Evolutionary conservation across 2,329 filamentous ascomycete genomes (phyloP).

Genomic region (Cordyceps militaris): DNA sequence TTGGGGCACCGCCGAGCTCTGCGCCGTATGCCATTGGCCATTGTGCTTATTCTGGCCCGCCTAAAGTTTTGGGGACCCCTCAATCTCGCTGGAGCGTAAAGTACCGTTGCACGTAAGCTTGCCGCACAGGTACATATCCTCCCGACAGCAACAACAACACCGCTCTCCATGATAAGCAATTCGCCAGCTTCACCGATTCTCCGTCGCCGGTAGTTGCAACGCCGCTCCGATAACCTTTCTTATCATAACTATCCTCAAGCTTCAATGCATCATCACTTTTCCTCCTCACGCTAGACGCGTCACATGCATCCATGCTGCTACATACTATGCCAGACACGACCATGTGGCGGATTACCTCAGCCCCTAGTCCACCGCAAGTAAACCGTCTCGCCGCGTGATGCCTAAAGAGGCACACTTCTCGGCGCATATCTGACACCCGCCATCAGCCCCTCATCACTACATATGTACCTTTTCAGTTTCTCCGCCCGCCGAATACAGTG

Average conservation of each 20-base stretch:
- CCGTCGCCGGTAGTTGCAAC: not conserved
- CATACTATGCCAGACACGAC: not conserved
- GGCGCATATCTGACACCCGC: not conserved
- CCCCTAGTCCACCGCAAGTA: not conserved
- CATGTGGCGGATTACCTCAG: conserved; percentile 4
- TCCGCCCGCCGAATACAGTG: not conserved
- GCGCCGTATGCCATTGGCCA: not conserved
- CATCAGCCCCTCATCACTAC: not conserved
- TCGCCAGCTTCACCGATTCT: not conserved
- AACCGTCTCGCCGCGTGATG: not conserved
- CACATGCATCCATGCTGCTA: not conserved
- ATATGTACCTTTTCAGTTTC: not conserved
- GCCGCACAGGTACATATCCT: not conserved
- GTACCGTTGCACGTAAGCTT: not conserved
- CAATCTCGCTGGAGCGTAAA: not conserved
- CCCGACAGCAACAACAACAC: not conserved
- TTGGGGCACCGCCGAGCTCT: conserved; percentile 3
- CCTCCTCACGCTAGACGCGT: too few relatives aligned
- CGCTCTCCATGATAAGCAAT: not conserved
- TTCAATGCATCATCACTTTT: not conserved
- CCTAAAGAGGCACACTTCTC: conserved; percentile 1
- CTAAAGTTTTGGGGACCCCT: conserved; percentile 6
- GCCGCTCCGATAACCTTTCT: not conserved
- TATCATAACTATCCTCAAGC: not conserved
- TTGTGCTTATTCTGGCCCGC: not conserved